A percentile compares a stretch with the other conserved stretches of the same genome.
Evolutionary conservation across 306 rosid species (phyloP).

Genomic region (Purshia tridentata): DNA sequence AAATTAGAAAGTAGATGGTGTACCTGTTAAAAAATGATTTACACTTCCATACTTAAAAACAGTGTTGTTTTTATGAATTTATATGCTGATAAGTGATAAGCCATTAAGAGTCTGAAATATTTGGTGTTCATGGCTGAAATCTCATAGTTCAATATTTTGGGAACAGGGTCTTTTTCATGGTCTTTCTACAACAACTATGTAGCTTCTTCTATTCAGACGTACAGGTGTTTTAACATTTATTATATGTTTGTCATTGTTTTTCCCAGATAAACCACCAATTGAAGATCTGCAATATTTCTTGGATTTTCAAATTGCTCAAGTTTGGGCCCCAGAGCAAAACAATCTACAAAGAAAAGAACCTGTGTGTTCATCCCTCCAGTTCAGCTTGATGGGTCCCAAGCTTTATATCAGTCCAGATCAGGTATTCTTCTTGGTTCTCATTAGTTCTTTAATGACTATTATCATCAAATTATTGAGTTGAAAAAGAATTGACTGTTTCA

Average conservation of each 20-base stretch:
- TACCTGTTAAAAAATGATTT: neutral
- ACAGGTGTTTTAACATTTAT: slow-evolving; percentile 6
- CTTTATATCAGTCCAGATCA: slow-evolving; percentile 93
- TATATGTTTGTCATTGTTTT: slow-evolving; percentile 18
- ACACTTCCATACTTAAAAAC: too few species aligned
- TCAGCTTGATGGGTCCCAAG: slow-evolving; percentile 98
- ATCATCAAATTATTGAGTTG: slow-evolving; percentile 18
- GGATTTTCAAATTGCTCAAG: slow-evolving; percentile 88
- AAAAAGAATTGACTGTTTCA: neutral
- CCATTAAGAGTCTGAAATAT: neutral
- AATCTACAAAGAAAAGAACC: slow-evolving; percentile 91
- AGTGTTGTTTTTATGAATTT: neutral
- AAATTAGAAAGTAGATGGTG: neutral
- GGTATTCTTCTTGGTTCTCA: slow-evolving; percentile 45
- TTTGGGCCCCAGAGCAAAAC: slow-evolving; percentile 92
- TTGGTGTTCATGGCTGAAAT: neutral
- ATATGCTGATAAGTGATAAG: neutral
- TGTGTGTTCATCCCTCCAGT: slow-evolving; percentile 80
- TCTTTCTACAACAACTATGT: neutral
- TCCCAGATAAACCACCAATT: slow-evolving; percentile 87
- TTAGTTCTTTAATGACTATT: slow-evolving; percentile 15
- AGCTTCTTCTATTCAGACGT: neutral
- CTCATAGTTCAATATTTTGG: neutral
- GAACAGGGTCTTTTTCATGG: neutral
- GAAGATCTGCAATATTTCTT: slow-evolving; percentile 95